Evolutionary conservation across 208 protist genomes (phyloP), one percentile per base, ranked within the genome.

Genomic region (Leishmania tropica): DNA sequence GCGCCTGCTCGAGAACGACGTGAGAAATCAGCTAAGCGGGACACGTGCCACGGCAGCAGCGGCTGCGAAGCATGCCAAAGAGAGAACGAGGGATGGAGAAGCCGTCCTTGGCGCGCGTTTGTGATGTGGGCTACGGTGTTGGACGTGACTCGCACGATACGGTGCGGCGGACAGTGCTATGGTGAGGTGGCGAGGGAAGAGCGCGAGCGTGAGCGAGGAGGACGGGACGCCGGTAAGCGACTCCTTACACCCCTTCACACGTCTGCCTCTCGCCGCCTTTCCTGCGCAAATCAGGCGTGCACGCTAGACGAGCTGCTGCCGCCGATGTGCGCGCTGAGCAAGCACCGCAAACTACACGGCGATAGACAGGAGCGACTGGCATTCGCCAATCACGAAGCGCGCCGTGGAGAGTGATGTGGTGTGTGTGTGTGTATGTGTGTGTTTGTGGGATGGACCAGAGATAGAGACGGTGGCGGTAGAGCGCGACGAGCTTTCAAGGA

Each of bases 61-160:
- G 73, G 35, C 24, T 73, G 42, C 40, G 28, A 37, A 58, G 53
- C 24, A 81, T 54, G 60, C 5, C 31, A 67, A 19, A 54, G 45
- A 64, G 47, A 37, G 40, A 74, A 35, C n/a, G n/a, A 76, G 40
- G 81, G 47, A 71, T 17, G 45, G 24, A 74, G 24, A 74, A 51
- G 8, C 21, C 15, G 31, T 74, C 42, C 42, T 31, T 53, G 21
- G 45, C 37, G 62, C 42, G 68, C 17, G 21, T 7, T 3, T 45
- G 40, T 21, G 42, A 24, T 13, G 31, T 31, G 21, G 37, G 37
- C 6, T 17, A 71, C 65, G 3, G 35, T 71, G 65, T 48, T 13
- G 37, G 65, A 47, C 24, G 68, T 54, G 10, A 21, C 42, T 54
- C 24, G 40, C 28, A 53, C 28, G n/a, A 31, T 21, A 37, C 45